These are phyloP conservation scores for Ogataea ramenticola DNA, from an alignment of 805 yeast species.

Conservation along the genomic window DNA sequence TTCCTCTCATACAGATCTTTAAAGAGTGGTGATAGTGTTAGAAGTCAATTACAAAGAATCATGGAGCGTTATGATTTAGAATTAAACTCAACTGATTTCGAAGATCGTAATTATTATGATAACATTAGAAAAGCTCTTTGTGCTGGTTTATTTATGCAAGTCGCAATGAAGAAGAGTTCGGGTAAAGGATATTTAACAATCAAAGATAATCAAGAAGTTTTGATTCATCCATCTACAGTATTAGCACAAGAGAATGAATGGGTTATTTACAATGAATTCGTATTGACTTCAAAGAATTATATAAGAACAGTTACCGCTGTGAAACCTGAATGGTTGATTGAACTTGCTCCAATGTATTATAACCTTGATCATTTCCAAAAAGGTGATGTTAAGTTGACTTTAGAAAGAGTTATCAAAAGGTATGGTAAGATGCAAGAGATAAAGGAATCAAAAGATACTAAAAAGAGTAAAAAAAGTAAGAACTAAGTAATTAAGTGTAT, in stretches of 20 bases:
- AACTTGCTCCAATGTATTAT: slow-evolving; percentile 68
- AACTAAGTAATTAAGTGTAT: background rate
- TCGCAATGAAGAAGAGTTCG: slow-evolving; percentile 84
- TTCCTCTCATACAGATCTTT: slow-evolving; percentile 79
- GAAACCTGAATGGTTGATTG: slow-evolving; percentile 88
- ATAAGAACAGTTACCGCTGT: slow-evolving; percentile 89
- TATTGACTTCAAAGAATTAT: slow-evolving; percentile 86
- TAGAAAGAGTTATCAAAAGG: slow-evolving; percentile 51
- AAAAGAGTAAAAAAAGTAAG: slow-evolving; percentile 6
- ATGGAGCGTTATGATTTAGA: slow-evolving; percentile 79
- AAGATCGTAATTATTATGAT: slow-evolving; percentile 58
- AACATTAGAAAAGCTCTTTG: slow-evolving; percentile 81
- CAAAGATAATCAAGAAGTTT: slow-evolving; percentile 92
- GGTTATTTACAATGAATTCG: slow-evolving; percentile 94
- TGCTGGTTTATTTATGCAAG: slow-evolving; percentile 98
- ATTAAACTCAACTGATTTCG: slow-evolving; percentile 59
- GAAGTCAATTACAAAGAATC: slow-evolving; percentile 73
- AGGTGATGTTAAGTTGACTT: slow-evolving; percentile 66
- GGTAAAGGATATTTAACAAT: slow-evolving; percentile 82
- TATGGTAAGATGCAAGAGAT: slow-evolving; percentile 35
- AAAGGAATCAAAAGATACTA: slow-evolving; percentile 9
- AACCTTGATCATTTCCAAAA: slow-evolving; percentile 53
- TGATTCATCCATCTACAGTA: slow-evolving; percentile 90
- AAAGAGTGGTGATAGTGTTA: slow-evolving; percentile 77
- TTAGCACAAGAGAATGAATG: slow-evolving; percentile 85